phyloP scores from a whole-genome alignment of 2,329 filamentous ascomycete species.

The Clonostachys sp. region DNA sequence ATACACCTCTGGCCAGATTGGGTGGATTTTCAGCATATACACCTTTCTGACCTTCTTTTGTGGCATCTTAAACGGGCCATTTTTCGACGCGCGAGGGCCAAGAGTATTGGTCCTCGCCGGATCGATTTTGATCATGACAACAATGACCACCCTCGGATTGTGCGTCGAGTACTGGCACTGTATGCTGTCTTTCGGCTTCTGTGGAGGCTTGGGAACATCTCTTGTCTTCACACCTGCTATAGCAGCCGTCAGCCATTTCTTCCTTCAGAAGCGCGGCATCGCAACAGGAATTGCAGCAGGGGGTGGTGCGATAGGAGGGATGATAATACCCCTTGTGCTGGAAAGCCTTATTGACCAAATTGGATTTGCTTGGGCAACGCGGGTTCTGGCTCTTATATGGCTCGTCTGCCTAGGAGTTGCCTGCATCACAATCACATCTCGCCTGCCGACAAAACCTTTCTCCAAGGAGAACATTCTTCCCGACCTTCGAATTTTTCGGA shows the following conservation, averaged over 20 bases:
- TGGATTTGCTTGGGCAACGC: constrained; percentile 2
- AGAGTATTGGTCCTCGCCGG: not conserved
- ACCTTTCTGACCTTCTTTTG: constrained; percentile 2
- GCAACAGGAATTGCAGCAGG: constrained; percentile 51
- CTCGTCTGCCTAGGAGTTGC: too few relatives aligned
- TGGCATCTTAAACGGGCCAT: constrained; percentile 1
- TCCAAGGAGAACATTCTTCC: too few relatives aligned
- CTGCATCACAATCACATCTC: not conserved
- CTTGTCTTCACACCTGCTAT: not conserved
- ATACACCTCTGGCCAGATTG: not conserved
- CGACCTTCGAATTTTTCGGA: too few relatives aligned
- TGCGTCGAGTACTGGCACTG: constrained; percentile 1
- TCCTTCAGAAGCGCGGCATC: constrained; percentile 44
- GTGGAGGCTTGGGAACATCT: constrained; percentile 3
- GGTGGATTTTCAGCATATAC: constrained; percentile 4
- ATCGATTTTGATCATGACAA: constrained; percentile 1
- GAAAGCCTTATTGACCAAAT: not conserved
- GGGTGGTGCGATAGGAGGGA: constrained; percentile 50
- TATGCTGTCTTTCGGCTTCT: constrained; percentile 1
- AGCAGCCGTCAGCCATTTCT: constrained; percentile 46
- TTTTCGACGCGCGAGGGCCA: constrained; percentile 3
- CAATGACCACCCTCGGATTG: not conserved
- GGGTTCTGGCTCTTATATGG: not conserved
- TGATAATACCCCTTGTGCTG: constrained; percentile 4
- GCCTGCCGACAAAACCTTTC: too few relatives aligned